These are phyloP conservation scores for Mrakia frigida DNA, from an alignment of 768 basidiomycete genomes.

Conservation along the genomic window DNA sequence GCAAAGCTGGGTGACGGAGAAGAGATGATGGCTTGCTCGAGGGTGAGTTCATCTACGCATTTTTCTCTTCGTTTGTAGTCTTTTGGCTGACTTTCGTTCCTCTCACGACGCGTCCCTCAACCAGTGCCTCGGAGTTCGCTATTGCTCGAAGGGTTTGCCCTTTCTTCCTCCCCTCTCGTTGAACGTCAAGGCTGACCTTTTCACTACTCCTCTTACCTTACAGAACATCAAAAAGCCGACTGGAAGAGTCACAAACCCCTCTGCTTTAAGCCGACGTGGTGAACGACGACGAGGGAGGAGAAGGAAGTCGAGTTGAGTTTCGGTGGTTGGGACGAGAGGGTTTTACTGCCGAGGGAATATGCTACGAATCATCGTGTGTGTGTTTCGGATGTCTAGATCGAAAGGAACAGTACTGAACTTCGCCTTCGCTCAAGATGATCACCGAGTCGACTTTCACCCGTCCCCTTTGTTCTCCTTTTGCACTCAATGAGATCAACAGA, in stretches of 20 bases:
- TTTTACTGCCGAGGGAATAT: too few relatives aligned
- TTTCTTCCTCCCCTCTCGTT: background rate
- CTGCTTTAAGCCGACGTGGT: background rate
- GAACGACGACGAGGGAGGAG: background rate
- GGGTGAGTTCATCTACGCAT: background rate
- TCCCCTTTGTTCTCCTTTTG: too few relatives aligned
- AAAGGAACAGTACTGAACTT: too few relatives aligned
- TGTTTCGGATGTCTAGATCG: too few relatives aligned
- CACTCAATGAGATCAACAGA: too few relatives aligned
- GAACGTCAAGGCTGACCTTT: too few relatives aligned
- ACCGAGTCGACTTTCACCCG: too few relatives aligned
- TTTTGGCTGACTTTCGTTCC: background rate
- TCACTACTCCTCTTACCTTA: background rate
- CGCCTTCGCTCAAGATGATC: too few relatives aligned
- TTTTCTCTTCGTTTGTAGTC: background rate
- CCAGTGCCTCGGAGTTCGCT: background rate
- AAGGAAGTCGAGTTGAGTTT: too few relatives aligned
- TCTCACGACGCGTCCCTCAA: background rate
- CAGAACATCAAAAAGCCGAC: background rate
- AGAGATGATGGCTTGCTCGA: background rate
- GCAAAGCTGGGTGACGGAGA: too few relatives aligned
- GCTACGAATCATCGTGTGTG: too few relatives aligned
- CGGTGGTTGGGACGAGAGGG: too few relatives aligned
- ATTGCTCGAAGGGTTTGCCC: background rate
- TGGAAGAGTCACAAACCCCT: background rate